Conservation (phyloP, 2,329 filamentous ascomycete genomes). For the Ophiostoma perfectum region DNA sequence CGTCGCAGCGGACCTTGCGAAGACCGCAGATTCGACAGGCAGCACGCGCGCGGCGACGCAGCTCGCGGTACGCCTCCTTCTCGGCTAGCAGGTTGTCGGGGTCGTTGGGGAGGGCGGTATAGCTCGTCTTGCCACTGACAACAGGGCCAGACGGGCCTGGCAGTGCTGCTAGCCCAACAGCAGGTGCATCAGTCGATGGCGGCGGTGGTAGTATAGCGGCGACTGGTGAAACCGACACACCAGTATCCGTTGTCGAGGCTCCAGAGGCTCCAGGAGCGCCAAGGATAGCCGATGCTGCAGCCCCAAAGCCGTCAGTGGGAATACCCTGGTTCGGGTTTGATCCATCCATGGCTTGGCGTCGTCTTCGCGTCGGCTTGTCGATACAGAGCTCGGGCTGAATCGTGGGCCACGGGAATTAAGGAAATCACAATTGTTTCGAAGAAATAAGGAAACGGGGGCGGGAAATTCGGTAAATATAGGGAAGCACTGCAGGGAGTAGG, state of each 20-base stretch:
- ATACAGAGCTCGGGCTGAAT: background rate
- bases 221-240: background rate
- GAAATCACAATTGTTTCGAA: background rate
- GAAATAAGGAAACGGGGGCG: background rate
- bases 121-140: background rate
- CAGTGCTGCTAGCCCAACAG: background rate
- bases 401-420: background rate
- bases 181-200: background rate
- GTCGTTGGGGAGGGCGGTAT: background rate
- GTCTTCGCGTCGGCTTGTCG: background rate
- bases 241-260: background rate
- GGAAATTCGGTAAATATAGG: background rate
- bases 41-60: slow-evolving; percentile 13
- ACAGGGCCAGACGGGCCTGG: slow-evolving; percentile 1
- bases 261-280: background rate
- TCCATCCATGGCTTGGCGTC: background rate
- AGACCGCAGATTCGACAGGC: slow-evolving; percentile 10
- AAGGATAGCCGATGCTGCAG: background rate
- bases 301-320: background rate
- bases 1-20: slow-evolving; percentile 19
- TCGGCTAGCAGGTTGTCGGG: background rate
- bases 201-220: background rate
- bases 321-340: background rate
- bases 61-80: slow-evolving; percentile 7
- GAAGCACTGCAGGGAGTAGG: background rate